Base-by-base conservation (phyloP, 495 filamentous ascomycete species). In the Friedmanniomyces simplex region DNA sequence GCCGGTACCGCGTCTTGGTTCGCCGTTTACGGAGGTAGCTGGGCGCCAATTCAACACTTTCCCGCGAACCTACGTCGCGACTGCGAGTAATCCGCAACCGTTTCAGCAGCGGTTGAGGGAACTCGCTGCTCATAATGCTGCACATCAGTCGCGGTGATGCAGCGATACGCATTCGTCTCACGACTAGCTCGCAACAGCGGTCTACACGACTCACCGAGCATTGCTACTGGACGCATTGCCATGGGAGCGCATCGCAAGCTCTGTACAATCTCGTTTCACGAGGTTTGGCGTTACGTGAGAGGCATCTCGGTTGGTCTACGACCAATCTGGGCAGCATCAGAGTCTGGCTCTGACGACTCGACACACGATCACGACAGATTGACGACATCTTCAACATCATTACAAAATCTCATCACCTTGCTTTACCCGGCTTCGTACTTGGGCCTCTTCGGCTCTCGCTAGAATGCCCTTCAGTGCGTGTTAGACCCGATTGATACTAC, bases 1-100 rank as follows among this genome's bases (percentile, higher is more conserved):
- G 20, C 54, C 62, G 20, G 63, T 62, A 2, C 62, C 63, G 13
- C 67, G 71, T n/a, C 66, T 73, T 14, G 68, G 70, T 28, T 72
- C 70, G 46, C 71, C 71, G 1, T 72, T 73, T 57, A 64, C 41
- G n/a, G 68, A 62, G 25, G 54, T 52, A 4, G 37, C 67, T 11
- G 61, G 66, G 32, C 36, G 58, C 13, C 62, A 66, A 42, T 63
- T 61, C 61, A 69, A 61, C 47, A 67, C 71, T 1, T 72, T 73
- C 52, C 71, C 71, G 0, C 66, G 71, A 26, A 63, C 63, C 50
- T 62, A 68, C 41, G 54, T 65, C 5, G 65, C 68, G 10, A 63
- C 57, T 13, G 3, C 49, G 21, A 49, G 37, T 52, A 59, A 63
- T 22, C 61, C 61, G 18, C 51, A 53, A 28, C 61, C 57, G 2